A percentile compares a stretch with the other conserved stretches of the same genome.
phyloP scores from a whole-genome alignment of 805 yeast genomes.

The Candida bentonensis region DNA sequence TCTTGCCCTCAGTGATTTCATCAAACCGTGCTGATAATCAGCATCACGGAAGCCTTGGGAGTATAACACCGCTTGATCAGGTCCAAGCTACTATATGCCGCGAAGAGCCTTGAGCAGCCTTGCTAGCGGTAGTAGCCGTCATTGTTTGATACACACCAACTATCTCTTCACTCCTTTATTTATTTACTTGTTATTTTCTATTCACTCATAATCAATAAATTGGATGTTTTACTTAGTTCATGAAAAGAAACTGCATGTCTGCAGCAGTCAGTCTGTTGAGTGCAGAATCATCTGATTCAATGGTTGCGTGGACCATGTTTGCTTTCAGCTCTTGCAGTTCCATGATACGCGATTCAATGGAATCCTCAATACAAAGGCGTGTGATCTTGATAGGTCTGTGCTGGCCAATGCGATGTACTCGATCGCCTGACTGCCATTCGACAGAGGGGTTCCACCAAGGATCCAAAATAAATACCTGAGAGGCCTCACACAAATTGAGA shows the following conservation, averaged over 20 bases:
- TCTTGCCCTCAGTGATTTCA: background rate
- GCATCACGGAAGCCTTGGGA: background rate
- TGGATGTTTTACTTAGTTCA: slow-evolving; percentile 35
- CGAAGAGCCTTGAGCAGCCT: background rate
- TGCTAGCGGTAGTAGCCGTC: background rate
- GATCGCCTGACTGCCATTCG: slow-evolving; percentile 96
- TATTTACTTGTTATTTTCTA: background rate
- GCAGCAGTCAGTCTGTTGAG: slow-evolving; percentile 80
- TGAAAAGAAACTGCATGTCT: slow-evolving; percentile 88
- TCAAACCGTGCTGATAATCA: background rate
- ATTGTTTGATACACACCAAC: background rate
- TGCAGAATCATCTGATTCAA: slow-evolving; percentile 85
- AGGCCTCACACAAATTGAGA: slow-evolving; percentile 87
- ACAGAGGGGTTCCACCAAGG: slow-evolving; percentile 99
- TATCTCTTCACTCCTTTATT: background rate
- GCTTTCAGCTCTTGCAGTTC: slow-evolving; percentile 97
- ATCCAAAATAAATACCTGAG: slow-evolving; percentile 88
- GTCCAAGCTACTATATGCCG: background rate
- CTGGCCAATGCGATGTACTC: slow-evolving; percentile 97
- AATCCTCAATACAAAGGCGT: slow-evolving; percentile 87
- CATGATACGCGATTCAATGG: slow-evolving; percentile 89
- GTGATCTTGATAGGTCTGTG: slow-evolving; percentile 87
- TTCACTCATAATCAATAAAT: background rate
- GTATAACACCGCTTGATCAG: background rate
- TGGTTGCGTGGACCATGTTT: slow-evolving; percentile 93